A percentile compares a stretch with the other conserved stretches of the same genome.
phyloP scores from a whole-genome alignment of 2,329 filamentous ascomycete species.

The Alternaria dauci region DNA sequence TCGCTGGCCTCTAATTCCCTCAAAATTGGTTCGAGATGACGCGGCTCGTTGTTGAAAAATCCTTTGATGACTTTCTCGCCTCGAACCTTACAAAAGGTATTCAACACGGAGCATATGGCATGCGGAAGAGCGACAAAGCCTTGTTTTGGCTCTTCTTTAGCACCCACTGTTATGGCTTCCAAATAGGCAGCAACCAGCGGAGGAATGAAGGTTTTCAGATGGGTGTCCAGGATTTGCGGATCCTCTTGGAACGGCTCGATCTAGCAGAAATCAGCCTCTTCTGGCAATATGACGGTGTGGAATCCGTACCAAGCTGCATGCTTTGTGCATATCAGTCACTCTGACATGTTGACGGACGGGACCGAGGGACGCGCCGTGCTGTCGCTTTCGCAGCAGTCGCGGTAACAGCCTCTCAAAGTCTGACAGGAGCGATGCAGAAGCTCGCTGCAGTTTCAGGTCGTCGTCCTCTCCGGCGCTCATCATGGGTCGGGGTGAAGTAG shows the following conservation, averaged over 20 bases:
- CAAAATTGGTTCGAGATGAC: constrained; percentile 81
- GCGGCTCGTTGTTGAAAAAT: constrained; percentile 90
- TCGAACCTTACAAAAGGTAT: constrained; percentile 92
- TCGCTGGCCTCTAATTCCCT: constrained; percentile 72
- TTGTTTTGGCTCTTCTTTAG: constrained; percentile 28
- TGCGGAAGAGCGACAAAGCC: constrained; percentile 41
- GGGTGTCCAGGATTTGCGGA: constrained; percentile 88
- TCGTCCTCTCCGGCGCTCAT: constrained; percentile 56
- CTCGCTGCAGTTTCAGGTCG: constrained; percentile 56
- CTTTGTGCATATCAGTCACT: constrained; percentile 51
- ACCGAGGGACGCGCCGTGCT: constrained; percentile 26
- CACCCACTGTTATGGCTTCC: constrained; percentile 63
- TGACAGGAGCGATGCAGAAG: constrained; percentile 48
- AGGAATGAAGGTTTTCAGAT: constrained; percentile 78
- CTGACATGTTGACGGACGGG: constrained; percentile 51
- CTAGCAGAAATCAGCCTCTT: constrained; percentile 28
- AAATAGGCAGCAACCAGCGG: constrained; percentile 79
- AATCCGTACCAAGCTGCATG: constrained; percentile 45
- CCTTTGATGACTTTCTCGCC: constrained; percentile 91
- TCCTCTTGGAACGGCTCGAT: constrained; percentile 95
- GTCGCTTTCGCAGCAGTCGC: constrained; percentile 50
- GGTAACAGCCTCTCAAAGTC: constrained; percentile 45
- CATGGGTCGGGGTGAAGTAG: constrained; percentile 11
- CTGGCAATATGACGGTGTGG: neutral
- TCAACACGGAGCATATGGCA: constrained; percentile 81